phyloP scores from a whole-genome alignment of 805 yeast genomes.

The Maudiozyma saulgeensis region DNA sequence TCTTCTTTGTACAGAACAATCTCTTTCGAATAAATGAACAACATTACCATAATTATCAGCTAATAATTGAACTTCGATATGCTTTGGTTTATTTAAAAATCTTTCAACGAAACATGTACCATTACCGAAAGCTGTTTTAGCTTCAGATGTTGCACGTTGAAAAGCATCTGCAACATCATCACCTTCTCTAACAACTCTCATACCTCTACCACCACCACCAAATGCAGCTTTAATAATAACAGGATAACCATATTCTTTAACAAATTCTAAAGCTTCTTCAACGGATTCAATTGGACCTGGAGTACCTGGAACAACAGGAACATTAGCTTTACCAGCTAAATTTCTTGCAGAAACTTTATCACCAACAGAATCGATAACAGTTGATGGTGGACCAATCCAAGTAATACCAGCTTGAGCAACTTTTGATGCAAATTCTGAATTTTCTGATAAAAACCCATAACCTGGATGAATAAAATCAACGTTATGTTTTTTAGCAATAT shows the following conservation, averaged over 20 bases:
- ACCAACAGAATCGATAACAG: slow-evolving; percentile 88
- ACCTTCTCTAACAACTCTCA: slow-evolving; percentile 97
- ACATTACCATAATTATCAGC: slow-evolving; percentile 94
- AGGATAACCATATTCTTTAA: slow-evolving; percentile 79
- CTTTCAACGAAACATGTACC: slow-evolving; percentile 98
- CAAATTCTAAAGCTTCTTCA: slow-evolving; percentile 72
- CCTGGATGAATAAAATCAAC: slow-evolving; percentile 91
- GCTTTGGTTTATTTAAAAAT: slow-evolving; percentile 90
- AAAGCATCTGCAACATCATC: slow-evolving; percentile 89
- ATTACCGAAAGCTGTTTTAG: slow-evolving; percentile 91
- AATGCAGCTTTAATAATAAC: slow-evolving; percentile 97
- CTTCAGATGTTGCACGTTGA: slow-evolving; percentile 88
- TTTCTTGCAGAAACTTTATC: slow-evolving; percentile 93
- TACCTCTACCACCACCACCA: slow-evolving; percentile 99
- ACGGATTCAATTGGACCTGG: slow-evolving; percentile 87
- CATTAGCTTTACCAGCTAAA: slow-evolving; percentile 70
- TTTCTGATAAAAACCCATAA: slow-evolving; percentile 83
- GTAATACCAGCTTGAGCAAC: slow-evolving; percentile 85
- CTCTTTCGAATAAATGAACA: slow-evolving; percentile 92
- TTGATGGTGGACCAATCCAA: slow-evolving; percentile 90
- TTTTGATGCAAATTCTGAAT: slow-evolving; percentile 86
- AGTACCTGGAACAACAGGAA: slow-evolving; percentile 95
- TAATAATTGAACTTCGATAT: slow-evolving; percentile 91
- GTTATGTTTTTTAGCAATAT: slow-evolving; percentile 65
- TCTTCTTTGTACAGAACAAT: slow-evolving; percentile 98